phyloP scores from a whole-genome alignment of 2,329 filamentous ascomycete species.

The Trichoderma sp. region DNA sequence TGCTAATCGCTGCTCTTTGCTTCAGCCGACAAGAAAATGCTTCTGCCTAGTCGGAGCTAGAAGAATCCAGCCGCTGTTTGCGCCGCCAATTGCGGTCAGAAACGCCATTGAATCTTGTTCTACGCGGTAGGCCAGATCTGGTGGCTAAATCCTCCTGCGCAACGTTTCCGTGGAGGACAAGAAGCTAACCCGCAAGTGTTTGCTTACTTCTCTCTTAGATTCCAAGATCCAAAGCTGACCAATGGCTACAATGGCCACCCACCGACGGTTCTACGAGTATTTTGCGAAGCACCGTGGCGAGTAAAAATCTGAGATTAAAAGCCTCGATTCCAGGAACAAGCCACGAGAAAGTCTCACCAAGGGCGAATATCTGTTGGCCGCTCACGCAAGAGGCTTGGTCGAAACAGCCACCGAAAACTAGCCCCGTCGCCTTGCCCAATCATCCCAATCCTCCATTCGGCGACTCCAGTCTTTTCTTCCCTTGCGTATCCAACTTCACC shows the following conservation, averaged over 20 bases:
- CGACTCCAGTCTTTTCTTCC: not conserved
- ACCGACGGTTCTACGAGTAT: not conserved
- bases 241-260: not conserved
- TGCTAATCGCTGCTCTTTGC: not conserved
- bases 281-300: not conserved
- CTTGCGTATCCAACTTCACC: not conserved
- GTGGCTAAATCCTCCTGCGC: not conserved
- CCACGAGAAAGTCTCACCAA: not conserved
- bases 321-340: constrained; percentile 1
- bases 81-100: not conserved
- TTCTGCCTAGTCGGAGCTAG: not conserved
- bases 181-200: not conserved
- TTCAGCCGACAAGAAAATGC: not conserved
- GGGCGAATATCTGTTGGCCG: not conserved
- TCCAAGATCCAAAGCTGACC: not conserved
- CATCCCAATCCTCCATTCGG: not conserved
- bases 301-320: not conserved
- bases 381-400: not conserved
- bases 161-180: not conserved
- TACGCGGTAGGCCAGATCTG: not conserved
- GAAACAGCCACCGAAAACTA: constrained; percentile 4
- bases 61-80: not conserved
- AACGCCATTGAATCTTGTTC: not conserved
- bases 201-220: not conserved
- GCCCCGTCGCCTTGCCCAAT: not conserved